phyloP scores from a whole-genome alignment of 2,329 filamentous ascomycete species.

The Penicillium crustosum region DNA sequence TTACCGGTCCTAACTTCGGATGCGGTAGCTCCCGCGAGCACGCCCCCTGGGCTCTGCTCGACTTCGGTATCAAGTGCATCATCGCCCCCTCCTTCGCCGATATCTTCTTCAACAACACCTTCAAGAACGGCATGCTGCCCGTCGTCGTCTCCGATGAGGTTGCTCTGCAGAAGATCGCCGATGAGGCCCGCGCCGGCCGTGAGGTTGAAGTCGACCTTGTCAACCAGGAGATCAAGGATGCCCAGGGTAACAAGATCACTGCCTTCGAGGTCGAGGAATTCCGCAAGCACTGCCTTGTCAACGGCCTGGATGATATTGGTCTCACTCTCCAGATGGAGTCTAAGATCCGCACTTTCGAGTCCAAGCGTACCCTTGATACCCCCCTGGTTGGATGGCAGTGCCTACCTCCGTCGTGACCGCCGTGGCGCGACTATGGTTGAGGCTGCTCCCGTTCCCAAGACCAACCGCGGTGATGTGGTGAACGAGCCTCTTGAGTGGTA shows the following conservation, averaged over 20 bases:
- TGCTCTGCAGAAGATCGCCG: slow-evolving; percentile 68
- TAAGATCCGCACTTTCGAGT: slow-evolving; percentile 83
- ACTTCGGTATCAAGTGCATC: slow-evolving; percentile 92
- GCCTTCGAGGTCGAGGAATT: slow-evolving; percentile 89
- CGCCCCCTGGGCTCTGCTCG: slow-evolving; percentile 92
- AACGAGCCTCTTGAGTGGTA: slow-evolving; percentile 90
- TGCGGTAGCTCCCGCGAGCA: slow-evolving; percentile 92
- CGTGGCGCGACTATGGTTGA: slow-evolving; percentile 61
- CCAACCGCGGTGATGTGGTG: slow-evolving; percentile 81
- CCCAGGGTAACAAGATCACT: slow-evolving; percentile 70
- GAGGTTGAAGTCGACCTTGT: slow-evolving; percentile 89
- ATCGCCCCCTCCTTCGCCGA: slow-evolving; percentile 86
- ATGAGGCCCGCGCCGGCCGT: slow-evolving; percentile 72
- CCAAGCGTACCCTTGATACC: slow-evolving; percentile 70
- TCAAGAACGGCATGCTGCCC: slow-evolving; percentile 99
- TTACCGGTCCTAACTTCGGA: slow-evolving; percentile 90
- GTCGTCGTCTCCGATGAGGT: slow-evolving; percentile 69
- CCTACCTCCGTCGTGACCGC: slow-evolving; percentile 65
- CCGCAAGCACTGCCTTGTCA: slow-evolving; percentile 88
- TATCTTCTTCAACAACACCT: slow-evolving; percentile 99
- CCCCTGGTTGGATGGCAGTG: slow-evolving; percentile 91
- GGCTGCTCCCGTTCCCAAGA: slow-evolving; percentile 74
- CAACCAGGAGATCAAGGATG: slow-evolving; percentile 77
- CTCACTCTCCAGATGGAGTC: slow-evolving; percentile 89
- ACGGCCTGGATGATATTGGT: slow-evolving; percentile 93